Percentiles rank a stretch among this genome's conserved stretches.
Evolutionary conservation across 768 basidiomycete species (phyloP).

Genomic region (Lactarius tabidus): DNA sequence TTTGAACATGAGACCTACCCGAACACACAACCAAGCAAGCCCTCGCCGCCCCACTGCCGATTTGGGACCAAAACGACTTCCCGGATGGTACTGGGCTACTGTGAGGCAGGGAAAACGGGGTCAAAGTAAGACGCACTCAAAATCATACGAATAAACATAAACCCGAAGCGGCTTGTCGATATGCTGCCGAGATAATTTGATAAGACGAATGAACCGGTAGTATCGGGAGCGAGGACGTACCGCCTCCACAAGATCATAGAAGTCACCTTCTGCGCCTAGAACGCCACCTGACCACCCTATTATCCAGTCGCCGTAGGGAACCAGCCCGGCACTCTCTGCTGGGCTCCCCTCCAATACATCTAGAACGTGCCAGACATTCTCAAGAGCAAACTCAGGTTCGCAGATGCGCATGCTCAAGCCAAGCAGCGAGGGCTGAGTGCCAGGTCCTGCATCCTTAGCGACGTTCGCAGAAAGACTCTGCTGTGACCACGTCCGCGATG

Average conservation of each 20-base stretch:
- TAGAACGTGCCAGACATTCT: conserved; percentile 97
- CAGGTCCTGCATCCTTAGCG: conserved; percentile 38
- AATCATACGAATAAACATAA: conserved; percentile 96
- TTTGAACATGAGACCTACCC: conserved; percentile 52
- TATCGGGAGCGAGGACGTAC: conserved; percentile 43
- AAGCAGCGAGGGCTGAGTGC: conserved; percentile 78
- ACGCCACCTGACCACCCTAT: conserved; percentile 95
- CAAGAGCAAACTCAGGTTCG: conserved; percentile 79
- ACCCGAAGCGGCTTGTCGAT: conserved; percentile 90
- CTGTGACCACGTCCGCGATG: conserved; percentile 81
- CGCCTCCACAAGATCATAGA: conserved; percentile 92
- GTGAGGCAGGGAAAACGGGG: conserved; percentile 7
- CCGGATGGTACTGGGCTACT: conserved; percentile 63
- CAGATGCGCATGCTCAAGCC: conserved; percentile 94
- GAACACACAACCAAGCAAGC: conserved; percentile 91
- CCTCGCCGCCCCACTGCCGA: conserved; percentile 96
- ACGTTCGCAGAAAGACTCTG: conserved; percentile 37
- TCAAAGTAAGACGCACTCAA: conserved; percentile 62
- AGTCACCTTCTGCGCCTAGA: conserved; percentile 87
- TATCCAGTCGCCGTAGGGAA: conserved; percentile 81
- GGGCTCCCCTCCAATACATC: conserved; percentile 96
- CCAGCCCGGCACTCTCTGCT: conserved; percentile 93
- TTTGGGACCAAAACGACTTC: conserved; percentile 96
- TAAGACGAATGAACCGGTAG: neutral
- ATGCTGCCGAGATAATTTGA: conserved; percentile 50